Percentiles rank a stretch among this genome's conserved stretches.
Conservation (phyloP, 495 filamentous ascomycete species). For the Tuber magnatum region DNA sequence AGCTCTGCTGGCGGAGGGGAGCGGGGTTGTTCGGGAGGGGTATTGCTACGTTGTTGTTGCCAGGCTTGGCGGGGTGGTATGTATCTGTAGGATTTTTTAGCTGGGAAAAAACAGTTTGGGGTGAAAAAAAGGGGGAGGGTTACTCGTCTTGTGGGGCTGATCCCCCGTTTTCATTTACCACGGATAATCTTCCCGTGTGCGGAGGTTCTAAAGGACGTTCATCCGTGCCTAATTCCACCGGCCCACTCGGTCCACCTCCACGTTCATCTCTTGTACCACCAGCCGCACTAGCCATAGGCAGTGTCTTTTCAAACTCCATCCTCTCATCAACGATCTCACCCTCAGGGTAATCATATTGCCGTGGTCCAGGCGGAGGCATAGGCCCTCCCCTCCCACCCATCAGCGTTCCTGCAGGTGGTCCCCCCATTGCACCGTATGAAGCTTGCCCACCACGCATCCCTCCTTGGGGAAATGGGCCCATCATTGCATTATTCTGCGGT, state of each 20-base stretch:
- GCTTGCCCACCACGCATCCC: slow-evolving; percentile 4
- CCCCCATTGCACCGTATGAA: slow-evolving; percentile 6
- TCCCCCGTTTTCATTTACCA: slow-evolving; percentile 25
- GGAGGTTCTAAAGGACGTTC: slow-evolving; percentile 14
- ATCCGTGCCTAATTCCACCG: slow-evolving; percentile 11
- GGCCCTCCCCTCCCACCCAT: slow-evolving; percentile 19
- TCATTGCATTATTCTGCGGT: not conserved
- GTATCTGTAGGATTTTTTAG: slow-evolving; percentile 47
- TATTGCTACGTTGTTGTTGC: slow-evolving; percentile 45
- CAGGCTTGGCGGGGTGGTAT: slow-evolving; percentile 49
- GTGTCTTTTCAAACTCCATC: slow-evolving; percentile 37
- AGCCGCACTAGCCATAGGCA: slow-evolving; percentile 19
- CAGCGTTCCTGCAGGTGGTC: slow-evolving; percentile 18
- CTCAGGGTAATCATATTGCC: slow-evolving; percentile 25
- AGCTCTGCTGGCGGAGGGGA: slow-evolving; percentile 45
- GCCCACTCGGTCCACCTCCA: slow-evolving; percentile 16
- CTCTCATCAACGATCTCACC: slow-evolving; percentile 26
- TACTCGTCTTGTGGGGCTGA: slow-evolving; percentile 12
- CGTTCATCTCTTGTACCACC: slow-evolving; percentile 18
- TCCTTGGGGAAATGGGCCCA: not conserved
- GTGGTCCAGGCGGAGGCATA: slow-evolving; percentile 18
- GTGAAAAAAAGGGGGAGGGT: not conserved
- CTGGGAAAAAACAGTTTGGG: not conserved
- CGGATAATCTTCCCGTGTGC: slow-evolving; percentile 12
- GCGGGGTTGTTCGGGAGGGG: slow-evolving; percentile 37